Percentiles rank a stretch among this genome's conserved stretches.
phyloP scores from a whole-genome alignment of 1,284 basidiomycete genomes.

The Rhodofomes roseus region DNA sequence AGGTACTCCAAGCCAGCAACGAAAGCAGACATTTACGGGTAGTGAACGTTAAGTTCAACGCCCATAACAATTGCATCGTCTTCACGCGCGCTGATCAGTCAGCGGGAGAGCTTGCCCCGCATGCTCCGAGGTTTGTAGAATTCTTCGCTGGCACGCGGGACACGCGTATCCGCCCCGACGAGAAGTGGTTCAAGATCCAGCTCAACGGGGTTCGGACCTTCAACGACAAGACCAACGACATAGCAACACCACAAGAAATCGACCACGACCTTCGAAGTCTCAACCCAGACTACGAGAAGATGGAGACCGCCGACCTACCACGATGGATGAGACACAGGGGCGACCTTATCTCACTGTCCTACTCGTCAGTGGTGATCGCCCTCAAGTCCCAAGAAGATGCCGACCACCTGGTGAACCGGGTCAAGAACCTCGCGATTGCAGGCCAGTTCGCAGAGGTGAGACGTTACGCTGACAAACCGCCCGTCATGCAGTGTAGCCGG shows the following conservation, averaged over 20 bases:
- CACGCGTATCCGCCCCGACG: not conserved
- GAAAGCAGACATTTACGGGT: too few species aligned
- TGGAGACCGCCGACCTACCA: too few species aligned
- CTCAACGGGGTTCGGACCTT: too few species aligned
- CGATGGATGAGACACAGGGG: too few species aligned
- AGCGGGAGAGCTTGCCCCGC: too few species aligned
- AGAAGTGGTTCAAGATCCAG: too few species aligned
- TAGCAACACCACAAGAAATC: slow-evolving; percentile 5
- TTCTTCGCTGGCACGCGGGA: not conserved
- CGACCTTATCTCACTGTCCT: not conserved
- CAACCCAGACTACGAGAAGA: slow-evolving; percentile 2
- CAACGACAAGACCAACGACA: not conserved
- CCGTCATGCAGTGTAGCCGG: not conserved
- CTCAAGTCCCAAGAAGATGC: too few species aligned
- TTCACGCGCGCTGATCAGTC: too few species aligned
- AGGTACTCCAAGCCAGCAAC: too few species aligned
- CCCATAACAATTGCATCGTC: too few species aligned
- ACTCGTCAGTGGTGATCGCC: not conserved
- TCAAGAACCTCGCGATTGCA: too few species aligned
- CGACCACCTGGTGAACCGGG: not conserved
- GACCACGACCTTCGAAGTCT: not conserved
- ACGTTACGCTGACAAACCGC: slow-evolving; percentile 3
- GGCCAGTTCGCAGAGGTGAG: slow-evolving; percentile 2
- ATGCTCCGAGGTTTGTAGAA: not conserved
- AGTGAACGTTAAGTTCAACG: too few species aligned